phyloP scores from a whole-genome alignment of 805 yeast species.

The Ogataea naganishii region DNA sequence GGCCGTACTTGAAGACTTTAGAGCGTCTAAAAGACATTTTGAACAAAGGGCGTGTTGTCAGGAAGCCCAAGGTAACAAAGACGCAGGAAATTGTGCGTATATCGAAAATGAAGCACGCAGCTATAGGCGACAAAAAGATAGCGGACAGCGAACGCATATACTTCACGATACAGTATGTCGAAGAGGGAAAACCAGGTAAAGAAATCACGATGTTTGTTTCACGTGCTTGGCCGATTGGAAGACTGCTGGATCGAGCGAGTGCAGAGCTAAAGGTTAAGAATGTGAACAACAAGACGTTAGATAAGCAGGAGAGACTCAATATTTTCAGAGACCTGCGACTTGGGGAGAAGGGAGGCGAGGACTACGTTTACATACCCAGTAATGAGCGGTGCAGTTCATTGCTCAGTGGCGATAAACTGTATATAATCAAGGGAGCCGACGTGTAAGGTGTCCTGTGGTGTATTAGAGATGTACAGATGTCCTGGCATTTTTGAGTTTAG shows the following conservation, averaged over 20 bases:
- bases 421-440: constrained; percentile 41
- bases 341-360: constrained; percentile 15
- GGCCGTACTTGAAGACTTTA: too few species aligned
- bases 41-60: too few species aligned
- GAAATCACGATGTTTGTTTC: constrained; percentile 36
- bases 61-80: constrained; percentile 7
- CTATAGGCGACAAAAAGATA: constrained; percentile 44
- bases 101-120: constrained; percentile 32
- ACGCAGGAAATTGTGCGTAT: constrained; percentile 24
- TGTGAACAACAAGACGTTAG: constrained; percentile 36
- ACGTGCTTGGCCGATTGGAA: constrained; percentile 51
- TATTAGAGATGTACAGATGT: too few species aligned
- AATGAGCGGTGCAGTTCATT: constrained; percentile 31
- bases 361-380: constrained; percentile 23
- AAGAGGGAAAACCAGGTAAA: constrained; percentile 4
- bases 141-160: constrained; percentile 36
- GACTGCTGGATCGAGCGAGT: constrained; percentile 46
- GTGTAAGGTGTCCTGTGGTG: constrained; percentile 1
- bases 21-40: too few species aligned
- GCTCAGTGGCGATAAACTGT: constrained; percentile 42
- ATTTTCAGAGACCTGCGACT: constrained; percentile 30
- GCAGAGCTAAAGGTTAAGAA: constrained; percentile 38
- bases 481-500: too few species aligned
- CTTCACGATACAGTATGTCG: constrained; percentile 35
- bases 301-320: constrained; percentile 32